Conservation (phyloP, 2,329 filamentous ascomycete genomes). For the Aureobasidium lini region DNA sequence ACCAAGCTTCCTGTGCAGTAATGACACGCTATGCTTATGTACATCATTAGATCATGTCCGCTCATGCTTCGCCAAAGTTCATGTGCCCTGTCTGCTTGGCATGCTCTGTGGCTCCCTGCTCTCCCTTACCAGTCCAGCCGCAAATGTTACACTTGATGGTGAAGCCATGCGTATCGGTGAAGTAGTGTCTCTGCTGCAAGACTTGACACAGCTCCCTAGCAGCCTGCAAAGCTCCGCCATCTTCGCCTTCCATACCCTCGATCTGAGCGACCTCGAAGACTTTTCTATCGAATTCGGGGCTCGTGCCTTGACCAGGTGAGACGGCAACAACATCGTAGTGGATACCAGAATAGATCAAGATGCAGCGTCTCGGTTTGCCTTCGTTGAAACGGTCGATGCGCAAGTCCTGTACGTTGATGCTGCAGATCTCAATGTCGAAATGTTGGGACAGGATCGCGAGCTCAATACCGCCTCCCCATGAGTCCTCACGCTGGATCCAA, state of each 20-base stretch:
- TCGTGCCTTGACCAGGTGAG: constrained; percentile 53
- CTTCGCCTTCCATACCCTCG: constrained; percentile 31
- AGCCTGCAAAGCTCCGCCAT: constrained; percentile 49
- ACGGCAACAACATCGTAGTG: constrained; percentile 89
- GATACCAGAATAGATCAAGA: constrained; percentile 84
- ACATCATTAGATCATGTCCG: background rate
- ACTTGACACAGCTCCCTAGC: constrained; percentile 49
- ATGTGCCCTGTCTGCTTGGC: constrained; percentile 54
- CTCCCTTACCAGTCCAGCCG: constrained; percentile 59
- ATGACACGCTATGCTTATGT: background rate
- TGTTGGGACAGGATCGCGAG: constrained; percentile 76
- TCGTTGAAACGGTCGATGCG: constrained; percentile 73
- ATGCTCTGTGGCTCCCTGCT: constrained; percentile 56
- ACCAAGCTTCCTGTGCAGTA: background rate
- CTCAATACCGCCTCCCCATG: constrained; percentile 91
- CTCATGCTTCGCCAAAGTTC: constrained; percentile 43
- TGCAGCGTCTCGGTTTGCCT: constrained; percentile 58
- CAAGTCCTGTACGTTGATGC: constrained; percentile 67
- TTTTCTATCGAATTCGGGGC: constrained; percentile 71
- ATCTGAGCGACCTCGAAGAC: constrained; percentile 51
- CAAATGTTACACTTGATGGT: constrained; percentile 70
- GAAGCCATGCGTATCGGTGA: constrained; percentile 78
- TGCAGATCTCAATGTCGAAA: constrained; percentile 78
- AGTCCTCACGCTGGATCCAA: constrained; percentile 71
- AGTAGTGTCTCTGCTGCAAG: constrained; percentile 70